Evolutionary conservation across 192 early-diverging fungal genomes (phyloP), one percentile per base, ranked within the genome.

Genomic region (Coemansia aciculifera): DNA sequence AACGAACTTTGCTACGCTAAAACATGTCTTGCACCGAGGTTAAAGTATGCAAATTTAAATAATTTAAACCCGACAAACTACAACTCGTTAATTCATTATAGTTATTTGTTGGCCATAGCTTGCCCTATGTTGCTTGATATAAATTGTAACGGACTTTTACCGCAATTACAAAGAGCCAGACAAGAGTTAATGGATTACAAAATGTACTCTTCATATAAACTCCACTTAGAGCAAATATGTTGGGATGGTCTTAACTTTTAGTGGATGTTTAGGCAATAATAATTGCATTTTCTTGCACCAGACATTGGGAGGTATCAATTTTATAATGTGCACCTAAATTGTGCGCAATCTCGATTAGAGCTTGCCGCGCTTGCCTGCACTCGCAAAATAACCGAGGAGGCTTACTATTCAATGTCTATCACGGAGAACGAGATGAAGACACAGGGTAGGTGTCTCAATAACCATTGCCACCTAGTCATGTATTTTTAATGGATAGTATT

Each of bases 371-470:
- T 27, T 27, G 24, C 0, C 24, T 27, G 24, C 0, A 1, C 24
- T 27, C 24, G 1, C 24, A 27, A 27, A 27, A 27, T 27, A 27
- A 27, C 1, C 1, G 1, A 27, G 24, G 1, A 1, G 24, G 24
- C 24, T 27, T 27, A 27, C 24, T 27, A 27, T 38, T 82, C 79
- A 5, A 77, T 77, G 79, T 69, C 71, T 0, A 71, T 82, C 24
- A 71, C 72, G 13, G 69, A 78, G 17, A 64, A 43, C 51, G 75
- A 83, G 64, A 68, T 74, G 59, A 64, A 32, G 9, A 15, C 31
- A 1, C 24, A 34, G 27, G 17, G 31, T 9, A 8, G 4, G 5
- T 23, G 0, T 34, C 27, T 32, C 54, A 3, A 56, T 56, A 27
- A 27, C 12, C 13, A 7, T 37, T 1, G 51, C 0, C 12, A 10